Percentiles rank a stretch among this genome's conserved stretches.
Conservation (phyloP, 768 basidiomycete species). For the Sutorius australiensis region DNA sequence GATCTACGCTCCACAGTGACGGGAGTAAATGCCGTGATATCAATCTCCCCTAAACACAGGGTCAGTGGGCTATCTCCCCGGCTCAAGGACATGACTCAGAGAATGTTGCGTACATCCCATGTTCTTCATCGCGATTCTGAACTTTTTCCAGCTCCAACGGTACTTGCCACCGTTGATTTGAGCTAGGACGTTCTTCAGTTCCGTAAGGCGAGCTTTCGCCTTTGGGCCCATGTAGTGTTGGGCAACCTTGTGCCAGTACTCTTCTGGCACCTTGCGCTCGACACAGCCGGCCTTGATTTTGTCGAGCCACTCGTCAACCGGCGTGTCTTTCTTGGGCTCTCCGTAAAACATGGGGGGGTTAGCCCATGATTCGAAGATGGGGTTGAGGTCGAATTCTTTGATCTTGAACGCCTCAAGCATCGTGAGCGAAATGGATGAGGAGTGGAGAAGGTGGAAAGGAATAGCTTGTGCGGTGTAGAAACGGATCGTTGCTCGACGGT, state of each 20-base stretch:
- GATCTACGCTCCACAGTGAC: constrained; percentile 53
- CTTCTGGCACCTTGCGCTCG: constrained; percentile 68
- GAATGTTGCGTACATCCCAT: constrained; percentile 66
- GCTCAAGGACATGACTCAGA: background rate
- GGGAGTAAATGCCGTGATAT: constrained; percentile 52
- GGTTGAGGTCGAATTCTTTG: constrained; percentile 72
- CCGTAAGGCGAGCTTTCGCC: constrained; percentile 61
- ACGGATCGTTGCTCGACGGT: constrained; percentile 13
- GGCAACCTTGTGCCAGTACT: constrained; percentile 80
- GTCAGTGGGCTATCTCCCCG: constrained; percentile 1
- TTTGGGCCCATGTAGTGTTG: constrained; percentile 72
- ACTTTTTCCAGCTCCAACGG: constrained; percentile 82
- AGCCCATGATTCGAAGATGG: constrained; percentile 61
- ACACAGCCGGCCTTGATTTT: constrained; percentile 69
- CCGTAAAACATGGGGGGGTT: constrained; percentile 66
- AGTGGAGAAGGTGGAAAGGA: background rate
- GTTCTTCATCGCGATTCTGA: constrained; percentile 70
- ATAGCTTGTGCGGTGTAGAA: constrained; percentile 10
- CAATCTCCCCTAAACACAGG: constrained; percentile 58
- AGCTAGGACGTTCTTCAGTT: constrained; percentile 69
- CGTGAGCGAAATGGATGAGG: background rate
- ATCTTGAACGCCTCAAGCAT: constrained; percentile 79
- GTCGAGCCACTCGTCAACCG: constrained; percentile 71
- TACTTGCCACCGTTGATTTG: constrained; percentile 76
- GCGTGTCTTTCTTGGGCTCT: constrained; percentile 61